Evolutionary conservation across 805 yeast species (phyloP), one percentile per base, ranked within the genome.

Genomic region (Ogataea glucozyma): DNA sequence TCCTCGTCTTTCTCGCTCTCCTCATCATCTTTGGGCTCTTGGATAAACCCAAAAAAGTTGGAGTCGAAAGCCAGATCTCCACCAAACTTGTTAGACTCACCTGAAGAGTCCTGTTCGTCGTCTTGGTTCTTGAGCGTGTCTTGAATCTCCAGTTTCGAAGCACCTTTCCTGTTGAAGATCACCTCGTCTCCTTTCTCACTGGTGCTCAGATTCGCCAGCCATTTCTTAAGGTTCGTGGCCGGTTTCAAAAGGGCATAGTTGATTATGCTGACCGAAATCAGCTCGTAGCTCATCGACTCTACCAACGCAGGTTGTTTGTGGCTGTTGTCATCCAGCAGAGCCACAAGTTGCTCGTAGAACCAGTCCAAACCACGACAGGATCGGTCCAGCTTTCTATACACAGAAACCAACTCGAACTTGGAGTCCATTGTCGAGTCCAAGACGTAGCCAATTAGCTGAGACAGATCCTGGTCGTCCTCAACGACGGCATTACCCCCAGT

Each of bases 41-140:
- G 53, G 9, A 61, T 55, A 38, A 60, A 58, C 1, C 65, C 65
- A 47, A 62, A 60, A 21, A 62, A 57, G 18, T 53, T 58, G 4
- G 56, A 44, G 26, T 62, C 65, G 32, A 56, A 49, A 8, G 51
- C 53, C 10, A 43, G 29, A 18, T 52, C 56, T 20, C 50, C 51
- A 7, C 48, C 47, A 24, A 47, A 48, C 31, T 48, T 51, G 24
- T 38, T 35, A 1, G 37, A 36, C 16, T 41, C 47, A 13, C 23
- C 21, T 6, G 10, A 26, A 10, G 40, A 13, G 2, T 45, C 46
- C 7, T 27, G 30, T 3, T 44, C 51, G 14, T 33, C 38, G 5
- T 23, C 40, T 18, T 22, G 27, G 4, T 31, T 23, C 4, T 41
- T 40, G 12, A n/a, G 11, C 12, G 40, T 38, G 32, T 34, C 43